Percentiles rank a stretch among this genome's conserved stretches.
These are phyloP conservation scores for Cyclotella cryptica DNA, from an alignment of 108 stramenopile genomes.

Conservation along the genomic window DNA sequence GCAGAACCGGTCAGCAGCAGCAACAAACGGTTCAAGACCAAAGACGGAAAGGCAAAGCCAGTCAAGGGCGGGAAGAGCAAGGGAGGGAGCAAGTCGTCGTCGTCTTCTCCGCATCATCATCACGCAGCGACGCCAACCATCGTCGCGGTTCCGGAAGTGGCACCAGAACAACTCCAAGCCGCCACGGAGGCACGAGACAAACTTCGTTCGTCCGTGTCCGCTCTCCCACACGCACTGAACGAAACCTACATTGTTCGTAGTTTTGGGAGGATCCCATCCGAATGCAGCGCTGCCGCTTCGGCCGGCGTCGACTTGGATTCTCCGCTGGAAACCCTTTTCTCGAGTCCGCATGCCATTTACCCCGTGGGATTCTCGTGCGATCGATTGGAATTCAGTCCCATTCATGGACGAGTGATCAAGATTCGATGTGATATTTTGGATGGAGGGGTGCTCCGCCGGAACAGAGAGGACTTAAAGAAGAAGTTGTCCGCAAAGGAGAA, in stretches of 20 bases:
- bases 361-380: conserved; percentile 89
- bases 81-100: conserved; percentile 25
- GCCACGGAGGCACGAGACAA: conserved; percentile 61
- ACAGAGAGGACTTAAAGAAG: conserved; percentile 28
- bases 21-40: conserved; percentile 41
- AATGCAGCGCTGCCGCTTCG: conserved; percentile 5
- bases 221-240: conserved; percentile 58
- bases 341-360: conserved; percentile 63
- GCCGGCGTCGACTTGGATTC: not conserved
- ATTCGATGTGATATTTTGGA: conserved; percentile 85
- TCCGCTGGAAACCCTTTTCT: conserved; percentile 45
- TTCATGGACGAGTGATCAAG: conserved; percentile 80
- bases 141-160: conserved; percentile 10
- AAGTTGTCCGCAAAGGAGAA: not conserved
- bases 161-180: conserved; percentile 62
- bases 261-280: conserved; percentile 73
- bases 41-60: conserved; percentile 21
- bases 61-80: conserved; percentile 30
- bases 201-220: conserved; percentile 59
- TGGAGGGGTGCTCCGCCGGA: conserved; percentile 45
- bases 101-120: conserved; percentile 21
- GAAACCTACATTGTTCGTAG: conserved; percentile 65
- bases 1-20: conserved; percentile 32
- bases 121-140: conserved; percentile 7
- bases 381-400: conserved; percentile 80